Percentiles rank a stretch among this genome's conserved stretches.
Conservation (phyloP, 169 alveolate genomes). For the Cystoisospora suis region DNA sequence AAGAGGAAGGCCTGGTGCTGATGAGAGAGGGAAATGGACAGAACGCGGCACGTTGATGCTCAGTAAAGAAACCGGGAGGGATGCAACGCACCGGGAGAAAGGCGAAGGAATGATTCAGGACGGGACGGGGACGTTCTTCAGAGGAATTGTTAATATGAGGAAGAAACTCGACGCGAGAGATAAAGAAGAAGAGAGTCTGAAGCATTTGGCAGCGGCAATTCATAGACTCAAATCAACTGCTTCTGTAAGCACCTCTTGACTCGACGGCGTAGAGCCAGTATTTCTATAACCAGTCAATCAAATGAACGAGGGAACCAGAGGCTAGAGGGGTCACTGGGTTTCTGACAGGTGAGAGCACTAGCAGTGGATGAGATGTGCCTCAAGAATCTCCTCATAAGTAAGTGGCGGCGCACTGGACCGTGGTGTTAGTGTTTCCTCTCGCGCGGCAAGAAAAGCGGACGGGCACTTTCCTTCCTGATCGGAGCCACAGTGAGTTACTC, state of each 20-base stretch:
- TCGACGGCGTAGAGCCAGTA: neutral
- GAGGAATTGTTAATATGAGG: neutral
- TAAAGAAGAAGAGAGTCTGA: conserved; percentile 11
- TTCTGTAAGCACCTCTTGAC: neutral
- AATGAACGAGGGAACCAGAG: too few relatives aligned
- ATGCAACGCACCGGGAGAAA: neutral
- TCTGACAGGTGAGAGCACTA: too few relatives aligned
- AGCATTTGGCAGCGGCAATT: neutral
- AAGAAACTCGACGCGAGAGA: conserved; percentile 11
- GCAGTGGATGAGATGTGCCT: too few relatives aligned
- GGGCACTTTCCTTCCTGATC: too few relatives aligned
- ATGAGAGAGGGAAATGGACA: neutral
- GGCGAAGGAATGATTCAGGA: neutral
- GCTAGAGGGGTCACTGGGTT: too few relatives aligned
- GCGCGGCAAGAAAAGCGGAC: too few relatives aligned
- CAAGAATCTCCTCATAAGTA: too few relatives aligned
- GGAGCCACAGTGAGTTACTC: too few relatives aligned
- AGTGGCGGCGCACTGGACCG: too few relatives aligned
- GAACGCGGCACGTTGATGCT: neutral
- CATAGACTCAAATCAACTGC: neutral
- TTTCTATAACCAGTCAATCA: too few relatives aligned
- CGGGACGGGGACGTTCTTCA: neutral
- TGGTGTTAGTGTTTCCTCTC: too few relatives aligned
- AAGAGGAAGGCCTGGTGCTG: neutral
- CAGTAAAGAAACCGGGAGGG: neutral